Evolutionary conservation across 2,329 filamentous ascomycete species (phyloP).

Genomic region (Drechmeria coniospora): DNA sequence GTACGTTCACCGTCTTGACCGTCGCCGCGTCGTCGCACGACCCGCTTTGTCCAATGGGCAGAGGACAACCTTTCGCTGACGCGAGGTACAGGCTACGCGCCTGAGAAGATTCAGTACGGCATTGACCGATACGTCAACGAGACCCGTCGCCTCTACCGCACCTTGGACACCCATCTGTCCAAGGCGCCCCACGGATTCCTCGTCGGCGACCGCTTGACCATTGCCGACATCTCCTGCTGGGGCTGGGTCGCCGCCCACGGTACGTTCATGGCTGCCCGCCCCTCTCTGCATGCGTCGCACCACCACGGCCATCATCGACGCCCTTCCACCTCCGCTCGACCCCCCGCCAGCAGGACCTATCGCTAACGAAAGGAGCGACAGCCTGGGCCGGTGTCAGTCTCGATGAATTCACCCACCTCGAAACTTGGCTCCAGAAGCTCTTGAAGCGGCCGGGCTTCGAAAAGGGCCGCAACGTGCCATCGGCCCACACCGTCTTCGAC

Average conservation of each 20-base stretch:
- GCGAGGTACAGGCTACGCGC: constrained; percentile 59
- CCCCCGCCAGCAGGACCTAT: too few species aligned
- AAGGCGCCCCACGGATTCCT: constrained; percentile 40
- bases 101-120: constrained; percentile 69
- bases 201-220: constrained; percentile 53
- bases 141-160: constrained; percentile 65
- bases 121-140: constrained; percentile 73
- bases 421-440: constrained; percentile 63
- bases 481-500: constrained; percentile 44
- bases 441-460: constrained; percentile 54
- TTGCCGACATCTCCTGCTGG: constrained; percentile 69
- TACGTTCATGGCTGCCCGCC: constrained; percentile 14
- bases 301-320: too few species aligned
- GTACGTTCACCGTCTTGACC: constrained; percentile 23
- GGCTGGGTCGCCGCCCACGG: constrained; percentile 52
- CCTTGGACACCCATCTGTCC: constrained; percentile 56
- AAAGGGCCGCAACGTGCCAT: constrained; percentile 60
- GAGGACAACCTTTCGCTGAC: background rate
- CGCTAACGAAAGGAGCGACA: too few species aligned
- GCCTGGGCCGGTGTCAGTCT: constrained; percentile 37
- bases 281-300: too few species aligned
- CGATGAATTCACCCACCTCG: constrained; percentile 57
- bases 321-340: too few species aligned
- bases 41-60: background rate
- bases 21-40: background rate